Base-by-base conservation (phyloP, 1,284 basidiomycete genomes). In the Ustilago xerochloae region DNA sequence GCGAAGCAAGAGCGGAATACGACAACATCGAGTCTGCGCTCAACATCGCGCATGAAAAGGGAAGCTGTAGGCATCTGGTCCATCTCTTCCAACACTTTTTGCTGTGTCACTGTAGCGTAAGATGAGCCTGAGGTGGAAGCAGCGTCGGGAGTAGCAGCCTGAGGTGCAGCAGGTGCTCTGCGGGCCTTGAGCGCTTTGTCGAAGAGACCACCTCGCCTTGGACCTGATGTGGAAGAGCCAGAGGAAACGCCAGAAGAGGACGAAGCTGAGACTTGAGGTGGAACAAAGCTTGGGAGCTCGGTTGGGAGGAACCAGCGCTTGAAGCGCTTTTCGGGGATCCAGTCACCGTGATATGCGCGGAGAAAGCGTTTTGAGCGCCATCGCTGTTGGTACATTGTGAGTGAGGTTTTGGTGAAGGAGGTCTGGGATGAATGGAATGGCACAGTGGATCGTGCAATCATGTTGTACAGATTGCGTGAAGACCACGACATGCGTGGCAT, bases 281-380 rank as follows among this genome's bases (percentile, higher is more conserved):
- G 71, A 54, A 80, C 58, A 86, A 97, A 92, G 75, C 93, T 92
- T 0, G 96, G 95, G 13, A 99, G 87, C 0, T 89, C 90, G 61
- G 89, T 87, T 10, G 96, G 96, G 22, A 99, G 89, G 85, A 94
- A 98, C 92, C 94, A 96, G 53, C 92, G 90, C 85, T 96, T 95
- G 89, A 98, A 98, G 39, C 91, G 90, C 80, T 91, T 92, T 86
- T 96, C 93, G 58, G 91, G 91, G 70, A 98, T 94, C 85, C 90
- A 92, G 88, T 99, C 95, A 38, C 95, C 95, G 84, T 99, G 96
- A 87, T 99, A 99, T 4, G 90, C 94, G 62, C 95, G 90, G 30
- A 94, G 89, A 67, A 95, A 89, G n/a, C 91, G 89, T 86, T 97
- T 98, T 16, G 93, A 89, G 24, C 87, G 88, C 93, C 94, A 98